Percentiles rank a stretch among this genome's conserved stretches.
These are phyloP conservation scores for Solanum chilense DNA, from an alignment of 257 asterid genomes.

Conservation along the genomic window DNA sequence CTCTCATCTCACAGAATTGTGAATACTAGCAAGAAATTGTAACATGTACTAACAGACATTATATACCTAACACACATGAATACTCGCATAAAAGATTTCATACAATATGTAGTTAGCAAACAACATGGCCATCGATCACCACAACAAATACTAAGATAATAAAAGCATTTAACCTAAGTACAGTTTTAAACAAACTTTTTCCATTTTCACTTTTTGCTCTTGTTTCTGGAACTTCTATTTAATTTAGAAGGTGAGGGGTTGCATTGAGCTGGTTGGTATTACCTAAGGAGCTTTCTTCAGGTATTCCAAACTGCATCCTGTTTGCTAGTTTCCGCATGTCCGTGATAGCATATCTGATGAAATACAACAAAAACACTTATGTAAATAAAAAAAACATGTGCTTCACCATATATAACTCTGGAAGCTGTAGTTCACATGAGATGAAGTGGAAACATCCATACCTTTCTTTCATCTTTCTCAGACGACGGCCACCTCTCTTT, in stretches of 20 bases:
- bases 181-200: not conserved
- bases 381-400: not conserved
- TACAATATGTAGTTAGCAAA: not conserved
- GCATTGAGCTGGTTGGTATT: not conserved
- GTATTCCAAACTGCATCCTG: slow-evolving; percentile 92
- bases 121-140: not conserved
- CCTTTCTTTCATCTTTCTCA: slow-evolving; percentile 98
- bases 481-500: slow-evolving; percentile 94
- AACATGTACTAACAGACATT: not conserved
- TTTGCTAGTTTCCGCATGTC: slow-evolving; percentile 96
- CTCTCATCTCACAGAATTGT: not conserved
- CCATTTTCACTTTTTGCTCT: not conserved
- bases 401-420: not conserved
- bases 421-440: not conserved
- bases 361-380: slow-evolving; percentile 5
- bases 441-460: not conserved
- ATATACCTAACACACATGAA: not conserved
- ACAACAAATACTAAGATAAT: too few relatives aligned
- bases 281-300: slow-evolving; percentile 99
- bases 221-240: not conserved
- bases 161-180: not conserved
- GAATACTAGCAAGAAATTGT: not conserved
- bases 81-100: not conserved
- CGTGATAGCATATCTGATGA: slow-evolving; percentile 77
- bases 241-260: not conserved